Evolutionary conservation across 352 stramenopile genomes (phyloP).

Genomic region (Phytophthora ramorum): DNA sequence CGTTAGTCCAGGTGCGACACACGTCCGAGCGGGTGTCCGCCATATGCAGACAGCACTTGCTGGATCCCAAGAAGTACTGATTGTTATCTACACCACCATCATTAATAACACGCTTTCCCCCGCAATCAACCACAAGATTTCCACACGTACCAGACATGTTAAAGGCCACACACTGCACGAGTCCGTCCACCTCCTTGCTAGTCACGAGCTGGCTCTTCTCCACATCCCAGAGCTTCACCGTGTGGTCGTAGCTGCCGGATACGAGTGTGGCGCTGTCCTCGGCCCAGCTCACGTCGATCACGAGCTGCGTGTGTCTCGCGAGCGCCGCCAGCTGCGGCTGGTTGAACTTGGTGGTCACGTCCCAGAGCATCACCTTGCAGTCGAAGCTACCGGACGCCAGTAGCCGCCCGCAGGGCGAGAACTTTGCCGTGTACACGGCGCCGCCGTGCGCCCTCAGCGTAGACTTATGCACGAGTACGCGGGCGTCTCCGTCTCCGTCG

Average conservation of each 20-base stretch:
- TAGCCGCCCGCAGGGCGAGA: constrained; percentile 83
- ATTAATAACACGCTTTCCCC: constrained; percentile 2
- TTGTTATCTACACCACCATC: constrained; percentile 62
- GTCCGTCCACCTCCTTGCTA: constrained; percentile 75
- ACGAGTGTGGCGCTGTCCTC: constrained; percentile 78
- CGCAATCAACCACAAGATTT: background rate
- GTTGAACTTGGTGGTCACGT: constrained; percentile 91
- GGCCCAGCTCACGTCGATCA: constrained; percentile 89
- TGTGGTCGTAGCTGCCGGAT: constrained; percentile 88
- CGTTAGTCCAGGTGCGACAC: constrained; percentile 77
- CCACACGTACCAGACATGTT: constrained; percentile 66
- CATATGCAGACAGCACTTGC: constrained; percentile 80
- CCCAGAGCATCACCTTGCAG: constrained; percentile 85
- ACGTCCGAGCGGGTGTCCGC: constrained; percentile 70
- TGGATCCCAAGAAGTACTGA: constrained; percentile 84
- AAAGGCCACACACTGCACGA: constrained; percentile 88
- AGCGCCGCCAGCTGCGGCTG: constrained; percentile 85
- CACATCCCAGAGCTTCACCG: constrained; percentile 89
- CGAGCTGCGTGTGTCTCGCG: constrained; percentile 77
- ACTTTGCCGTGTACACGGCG: constrained; percentile 89
- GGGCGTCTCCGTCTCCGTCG: constrained; percentile 61
- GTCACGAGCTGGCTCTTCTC: constrained; percentile 72
- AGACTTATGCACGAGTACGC: constrained; percentile 84
- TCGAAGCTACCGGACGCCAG: constrained; percentile 84
- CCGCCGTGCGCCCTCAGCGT: constrained; percentile 77